phyloP scores from a whole-genome alignment of 306 rosid species.

The Prunus mira region DNA sequence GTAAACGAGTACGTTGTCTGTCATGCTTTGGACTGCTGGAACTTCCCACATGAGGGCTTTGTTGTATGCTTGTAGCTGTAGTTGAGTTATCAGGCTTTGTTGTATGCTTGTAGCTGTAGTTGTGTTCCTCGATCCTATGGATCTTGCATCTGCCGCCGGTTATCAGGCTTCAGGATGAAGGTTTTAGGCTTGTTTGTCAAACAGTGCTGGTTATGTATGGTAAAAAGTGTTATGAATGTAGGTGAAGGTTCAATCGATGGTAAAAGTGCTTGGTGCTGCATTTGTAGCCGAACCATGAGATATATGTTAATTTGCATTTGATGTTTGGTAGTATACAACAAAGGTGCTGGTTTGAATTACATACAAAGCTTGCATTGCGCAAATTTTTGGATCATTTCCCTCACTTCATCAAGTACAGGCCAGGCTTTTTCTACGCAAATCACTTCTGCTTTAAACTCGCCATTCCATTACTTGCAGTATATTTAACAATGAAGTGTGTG shows the following conservation, averaged over 20 bases:
- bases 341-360: no score
- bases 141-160: background rate
- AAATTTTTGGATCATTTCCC: slow-evolving; percentile 65
- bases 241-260: no score
- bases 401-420: slow-evolving; percentile 81
- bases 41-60: background rate
- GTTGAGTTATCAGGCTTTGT: background rate
- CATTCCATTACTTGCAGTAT: slow-evolving; percentile 46
- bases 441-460: slow-evolving; percentile 79
- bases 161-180: background rate
- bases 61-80: background rate
- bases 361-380: no score
- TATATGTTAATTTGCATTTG: no score
- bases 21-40: no score
- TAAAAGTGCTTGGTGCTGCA: no score
- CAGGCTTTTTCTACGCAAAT: slow-evolving; percentile 84
- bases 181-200: background rate
- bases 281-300: no score
- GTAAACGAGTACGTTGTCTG: no score
- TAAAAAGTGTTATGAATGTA: background rate
- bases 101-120: background rate
- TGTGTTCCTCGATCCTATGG: background rate
- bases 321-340: no score
- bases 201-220: background rate
- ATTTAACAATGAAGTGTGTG: no score